Conservation (phyloP, 148 eudicot genomes). For the Fagopyrum tataricum region DNA sequence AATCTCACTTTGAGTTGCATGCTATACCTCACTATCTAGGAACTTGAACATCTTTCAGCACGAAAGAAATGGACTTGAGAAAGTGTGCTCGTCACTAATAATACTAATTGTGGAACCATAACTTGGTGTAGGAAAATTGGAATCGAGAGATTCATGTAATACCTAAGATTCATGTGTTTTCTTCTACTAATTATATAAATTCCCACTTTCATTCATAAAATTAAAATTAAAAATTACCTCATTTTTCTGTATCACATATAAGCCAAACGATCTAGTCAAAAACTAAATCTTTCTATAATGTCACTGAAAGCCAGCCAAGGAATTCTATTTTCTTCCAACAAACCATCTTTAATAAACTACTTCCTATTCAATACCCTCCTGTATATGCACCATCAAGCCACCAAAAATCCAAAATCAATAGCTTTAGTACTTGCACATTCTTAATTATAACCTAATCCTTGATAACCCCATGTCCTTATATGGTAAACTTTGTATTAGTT, state of each 20-base stretch:
- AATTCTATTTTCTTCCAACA: not conserved
- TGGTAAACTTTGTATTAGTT: not conserved
- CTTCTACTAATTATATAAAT: too few species aligned
- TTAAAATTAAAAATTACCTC: not conserved
- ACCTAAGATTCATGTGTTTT: too few species aligned
- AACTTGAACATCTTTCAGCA: too few species aligned
- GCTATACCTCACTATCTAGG: too few species aligned
- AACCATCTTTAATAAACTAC: not conserved
- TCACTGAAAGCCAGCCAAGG: not conserved
- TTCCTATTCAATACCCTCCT: not conserved
- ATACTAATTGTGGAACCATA: too few species aligned
- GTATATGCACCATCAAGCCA: not conserved
- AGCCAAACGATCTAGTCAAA: not conserved
- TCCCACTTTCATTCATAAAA: too few species aligned
- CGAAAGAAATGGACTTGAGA: too few species aligned
- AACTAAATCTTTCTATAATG: not conserved
- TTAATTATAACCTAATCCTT: not conserved
- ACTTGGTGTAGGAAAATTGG: too few species aligned
- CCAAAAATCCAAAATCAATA: not conserved
- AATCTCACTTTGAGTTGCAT: too few species aligned
- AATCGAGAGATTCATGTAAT: too few species aligned
- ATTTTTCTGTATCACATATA: not conserved
- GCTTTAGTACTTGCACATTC: not conserved
- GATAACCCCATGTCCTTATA: not conserved
- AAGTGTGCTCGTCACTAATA: too few species aligned